Evolutionary conservation across 805 yeast genomes (phyloP), one percentile per base, ranked within the genome.

Genomic region (Candida michaelii): DNA sequence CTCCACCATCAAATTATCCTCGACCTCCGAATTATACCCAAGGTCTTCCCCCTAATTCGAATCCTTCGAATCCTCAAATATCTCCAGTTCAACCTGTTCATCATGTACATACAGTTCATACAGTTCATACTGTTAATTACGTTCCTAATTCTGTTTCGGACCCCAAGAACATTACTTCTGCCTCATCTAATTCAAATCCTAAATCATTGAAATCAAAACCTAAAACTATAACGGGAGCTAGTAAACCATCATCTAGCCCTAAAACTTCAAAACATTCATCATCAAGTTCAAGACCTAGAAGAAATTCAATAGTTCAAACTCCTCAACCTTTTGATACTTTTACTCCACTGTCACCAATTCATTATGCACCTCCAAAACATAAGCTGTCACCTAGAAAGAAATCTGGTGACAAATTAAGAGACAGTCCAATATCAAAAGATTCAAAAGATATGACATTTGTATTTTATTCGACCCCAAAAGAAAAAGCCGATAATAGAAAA

Each of bases 391-490:
- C 30, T 27, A 19, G 33, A 8, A 31, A 31, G 18, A 34, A 34
- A 15, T 24, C n/a, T n/a, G 29, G 23, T 5, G 30, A 34, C 2
- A 31, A 31, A 18, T 14, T 3, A 2, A 31, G n/a, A 7, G 21
- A 25, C 5, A 25, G 12, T 11, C 29, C 29, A 9, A 12, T 5
- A 7, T 11, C 18, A 6, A 21, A 8, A 21, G 23, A 21, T 5
- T 21, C 23, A 6, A 21, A 21, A 8, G 23, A 21, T 21, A 15
- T 17, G 35, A 31, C 24, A 7, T 34, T 34, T 34, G 37, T 34
- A 8, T 34, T 36, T n/a, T 40, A 34, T 34, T 34, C 27, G n/a
- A 34, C 37, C 5, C 32, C 31, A 6, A 13, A 17, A 13, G 36
- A 27, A 27, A 31, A 31, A 39, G 33, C 15, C 11, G 31, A 36